These are phyloP conservation scores for Sporothrix inflata DNA, from an alignment of 2,329 filamentous ascomycete species.

Conservation along the genomic window DNA sequence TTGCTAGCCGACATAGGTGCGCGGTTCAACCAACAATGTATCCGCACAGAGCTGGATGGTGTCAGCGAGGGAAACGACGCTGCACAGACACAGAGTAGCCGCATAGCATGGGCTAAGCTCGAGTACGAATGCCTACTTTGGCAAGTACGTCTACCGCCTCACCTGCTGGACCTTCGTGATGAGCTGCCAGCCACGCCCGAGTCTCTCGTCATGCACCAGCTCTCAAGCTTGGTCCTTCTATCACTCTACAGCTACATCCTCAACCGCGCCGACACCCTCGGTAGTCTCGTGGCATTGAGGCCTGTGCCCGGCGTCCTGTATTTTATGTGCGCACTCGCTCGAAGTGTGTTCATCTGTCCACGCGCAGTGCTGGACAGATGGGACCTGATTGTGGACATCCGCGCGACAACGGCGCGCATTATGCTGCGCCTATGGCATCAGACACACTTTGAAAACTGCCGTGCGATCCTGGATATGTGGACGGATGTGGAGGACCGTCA, in stretches of 20 bases:
- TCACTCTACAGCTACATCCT: conserved; percentile 16
- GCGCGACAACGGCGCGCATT: not conserved
- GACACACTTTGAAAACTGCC: conserved; percentile 27
- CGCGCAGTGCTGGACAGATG: conserved; percentile 11
- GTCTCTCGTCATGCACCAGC: conserved; percentile 20
- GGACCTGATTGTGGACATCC: conserved; percentile 20
- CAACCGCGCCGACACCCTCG: not conserved
- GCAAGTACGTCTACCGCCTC: conserved; percentile 21
- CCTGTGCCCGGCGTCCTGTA: conserved; percentile 22
- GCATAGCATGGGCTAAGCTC: conserved; percentile 17
- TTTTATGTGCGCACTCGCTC: conserved; percentile 19
- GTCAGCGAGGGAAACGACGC: not conserved
- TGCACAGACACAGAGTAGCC: not conserved
- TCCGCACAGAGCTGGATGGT: not conserved
- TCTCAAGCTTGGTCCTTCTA: conserved; percentile 20
- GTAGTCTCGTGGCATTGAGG: not conserved
- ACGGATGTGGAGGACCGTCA: not conserved
- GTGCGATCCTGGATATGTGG: conserved; percentile 27
- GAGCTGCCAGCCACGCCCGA: conserved; percentile 24
- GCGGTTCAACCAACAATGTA: conserved; percentile 13
- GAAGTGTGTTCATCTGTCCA: conserved; percentile 26
- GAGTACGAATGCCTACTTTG: conserved; percentile 28
- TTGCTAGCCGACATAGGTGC: not conserved
- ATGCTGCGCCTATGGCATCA: conserved; percentile 22
- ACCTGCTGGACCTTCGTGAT: conserved; percentile 26